Conservation (phyloP, 768 basidiomycete species). For the Pisolithus microcarpus region DNA sequence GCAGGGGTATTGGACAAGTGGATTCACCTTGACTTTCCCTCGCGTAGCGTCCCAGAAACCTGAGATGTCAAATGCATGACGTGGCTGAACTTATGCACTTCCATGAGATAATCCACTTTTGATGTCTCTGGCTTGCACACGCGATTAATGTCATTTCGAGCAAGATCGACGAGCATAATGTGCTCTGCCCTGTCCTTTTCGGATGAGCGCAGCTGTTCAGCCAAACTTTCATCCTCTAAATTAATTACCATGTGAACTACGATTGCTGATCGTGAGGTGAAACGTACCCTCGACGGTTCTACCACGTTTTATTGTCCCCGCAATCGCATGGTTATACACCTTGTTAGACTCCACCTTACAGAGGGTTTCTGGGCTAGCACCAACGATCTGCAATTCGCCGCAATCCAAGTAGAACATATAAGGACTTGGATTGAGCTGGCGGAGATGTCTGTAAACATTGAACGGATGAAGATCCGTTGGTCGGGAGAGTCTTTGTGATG, state of each 20-base stretch:
- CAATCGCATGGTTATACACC: slow-evolving; percentile 97
- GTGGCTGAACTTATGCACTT: slow-evolving; percentile 91
- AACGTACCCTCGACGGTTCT: slow-evolving; percentile 74
- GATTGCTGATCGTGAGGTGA: slow-evolving; percentile 1
- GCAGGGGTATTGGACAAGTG: neutral
- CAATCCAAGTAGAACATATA: slow-evolving; percentile 99
- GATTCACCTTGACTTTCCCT: slow-evolving; percentile 72
- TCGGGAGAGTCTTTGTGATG: slow-evolving; percentile 82
- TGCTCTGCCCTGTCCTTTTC: slow-evolving; percentile 97
- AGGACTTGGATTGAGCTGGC: slow-evolving; percentile 94
- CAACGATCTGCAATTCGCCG: slow-evolving; percentile 90
- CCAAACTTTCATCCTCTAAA: slow-evolving; percentile 84
- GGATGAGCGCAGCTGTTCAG: slow-evolving; percentile 66
- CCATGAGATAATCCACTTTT: slow-evolving; percentile 93
- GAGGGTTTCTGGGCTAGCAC: slow-evolving; percentile 94
- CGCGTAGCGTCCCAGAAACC: slow-evolving; percentile 79
- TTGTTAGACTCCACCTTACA: slow-evolving; percentile 91
- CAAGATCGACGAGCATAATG: slow-evolving; percentile 98
- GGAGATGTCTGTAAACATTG: slow-evolving; percentile 90
- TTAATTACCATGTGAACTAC: slow-evolving; percentile 5
- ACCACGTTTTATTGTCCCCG: slow-evolving; percentile 87
- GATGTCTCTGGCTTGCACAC: slow-evolving; percentile 94
- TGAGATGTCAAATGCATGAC: slow-evolving; percentile 97
- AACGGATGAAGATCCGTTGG: slow-evolving; percentile 90
- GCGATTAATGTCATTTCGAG: slow-evolving; percentile 96